phyloP scores from a whole-genome alignment of 176 grass and related monocot species.

The Pontederia crassipes region DNA sequence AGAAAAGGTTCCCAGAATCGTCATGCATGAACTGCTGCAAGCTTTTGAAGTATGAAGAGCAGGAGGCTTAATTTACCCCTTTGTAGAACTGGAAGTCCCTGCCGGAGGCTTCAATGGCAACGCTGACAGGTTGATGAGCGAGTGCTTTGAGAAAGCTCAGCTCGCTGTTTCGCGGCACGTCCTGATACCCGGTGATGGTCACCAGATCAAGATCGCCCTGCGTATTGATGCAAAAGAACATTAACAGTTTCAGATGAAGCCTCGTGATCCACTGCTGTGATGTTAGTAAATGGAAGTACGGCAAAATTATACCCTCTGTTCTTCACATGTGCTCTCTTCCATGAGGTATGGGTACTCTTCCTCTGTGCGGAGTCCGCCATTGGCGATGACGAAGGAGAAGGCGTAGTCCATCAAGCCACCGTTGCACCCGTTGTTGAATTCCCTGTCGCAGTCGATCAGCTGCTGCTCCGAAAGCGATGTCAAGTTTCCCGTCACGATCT shows the following conservation, averaged over 20 bases:
- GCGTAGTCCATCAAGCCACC: slow-evolving; percentile 13
- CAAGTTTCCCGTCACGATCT: slow-evolving; percentile 19
- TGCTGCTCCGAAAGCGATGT: slow-evolving; percentile 18
- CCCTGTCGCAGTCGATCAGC: slow-evolving; percentile 9
- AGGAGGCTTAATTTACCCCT: neutral
- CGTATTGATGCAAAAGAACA: no score
- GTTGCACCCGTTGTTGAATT: slow-evolving; percentile 4
- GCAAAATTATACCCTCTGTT: neutral
- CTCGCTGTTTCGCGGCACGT: slow-evolving; percentile 12
- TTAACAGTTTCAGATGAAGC: no score
- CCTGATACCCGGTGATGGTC: slow-evolving; percentile 9
- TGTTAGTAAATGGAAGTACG: no score
- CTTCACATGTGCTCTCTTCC: slow-evolving; percentile 5
- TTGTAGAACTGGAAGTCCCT: slow-evolving; percentile 17
- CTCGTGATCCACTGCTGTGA: no score
- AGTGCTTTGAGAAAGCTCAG: slow-evolving; percentile 8
- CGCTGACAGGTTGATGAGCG: slow-evolving; percentile 9
- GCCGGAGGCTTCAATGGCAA: slow-evolving; percentile 8
- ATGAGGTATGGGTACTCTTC: slow-evolving; percentile 15
- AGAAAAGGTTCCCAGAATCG: neutral
- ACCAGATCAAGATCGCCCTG: neutral
- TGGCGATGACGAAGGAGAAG: slow-evolving; percentile 3
- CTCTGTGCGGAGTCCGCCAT: slow-evolving; percentile 1
- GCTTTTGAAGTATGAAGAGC: no score
- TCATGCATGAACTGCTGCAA: neutral